These are phyloP conservation scores for Paxillus involutus DNA, from an alignment of 768 basidiomycete species.

Conservation along the genomic window DNA sequence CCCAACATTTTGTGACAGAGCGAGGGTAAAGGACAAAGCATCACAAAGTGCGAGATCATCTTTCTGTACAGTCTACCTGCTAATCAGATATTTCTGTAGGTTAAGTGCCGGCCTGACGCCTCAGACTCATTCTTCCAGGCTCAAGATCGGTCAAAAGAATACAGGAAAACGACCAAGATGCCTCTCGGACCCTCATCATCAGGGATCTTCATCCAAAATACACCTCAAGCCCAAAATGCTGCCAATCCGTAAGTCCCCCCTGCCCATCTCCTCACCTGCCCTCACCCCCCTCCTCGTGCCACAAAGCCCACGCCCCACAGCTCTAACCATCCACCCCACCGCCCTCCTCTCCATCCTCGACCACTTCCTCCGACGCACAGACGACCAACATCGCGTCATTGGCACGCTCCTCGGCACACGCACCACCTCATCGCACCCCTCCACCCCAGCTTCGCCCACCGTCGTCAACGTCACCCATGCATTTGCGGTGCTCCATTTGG, in stretches of 20 bases:
- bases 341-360: constrained; percentile 95
- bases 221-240: constrained; percentile 27
- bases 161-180: constrained; percentile 35
- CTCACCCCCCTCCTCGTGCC: neutral
- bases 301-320: constrained; percentile 64
- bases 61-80: too few relatives aligned
- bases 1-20: constrained; percentile 14
- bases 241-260: constrained; percentile 33
- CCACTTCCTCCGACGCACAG: constrained; percentile 89
- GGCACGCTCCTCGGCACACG: constrained; percentile 91
- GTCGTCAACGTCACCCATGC: constrained; percentile 74
- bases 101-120: too few relatives aligned
- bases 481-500: constrained; percentile 91
- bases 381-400: constrained; percentile 85
- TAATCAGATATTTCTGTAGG: too few relatives aligned
- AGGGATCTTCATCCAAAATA: constrained; percentile 41
- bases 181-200: constrained; percentile 46
- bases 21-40: neutral
- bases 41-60: neutral
- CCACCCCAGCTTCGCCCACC: constrained; percentile 1
- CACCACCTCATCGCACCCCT: constrained; percentile 43
- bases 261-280: neutral
- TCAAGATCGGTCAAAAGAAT: neutral
- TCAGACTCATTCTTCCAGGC: neutral
- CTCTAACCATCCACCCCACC: constrained; percentile 85